A percentile compares a stretch with the other conserved stretches of the same genome.
Conservation (phyloP, 2,329 filamentous ascomycete genomes). For the Westerdykella sp. region DNA sequence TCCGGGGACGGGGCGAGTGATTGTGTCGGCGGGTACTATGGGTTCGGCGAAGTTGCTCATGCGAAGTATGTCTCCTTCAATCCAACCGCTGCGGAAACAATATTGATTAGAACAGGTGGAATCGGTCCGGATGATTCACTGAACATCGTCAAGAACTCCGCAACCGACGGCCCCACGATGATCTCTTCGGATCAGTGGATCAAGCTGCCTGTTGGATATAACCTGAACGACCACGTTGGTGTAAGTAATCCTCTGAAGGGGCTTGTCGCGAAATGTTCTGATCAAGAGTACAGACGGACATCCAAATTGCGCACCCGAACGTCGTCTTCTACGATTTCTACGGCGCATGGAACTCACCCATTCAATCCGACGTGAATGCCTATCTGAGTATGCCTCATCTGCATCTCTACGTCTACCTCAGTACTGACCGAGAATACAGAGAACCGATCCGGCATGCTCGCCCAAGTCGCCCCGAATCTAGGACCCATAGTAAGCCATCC, state of each 20-base stretch:
- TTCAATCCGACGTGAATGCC: conserved; percentile 28
- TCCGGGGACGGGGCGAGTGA: conserved; percentile 53
- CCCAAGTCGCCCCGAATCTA: conserved; percentile 58
- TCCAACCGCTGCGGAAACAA: neutral
- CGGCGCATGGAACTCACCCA: conserved; percentile 46
- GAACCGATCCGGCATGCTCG: conserved; percentile 50
- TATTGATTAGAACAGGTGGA: conserved; percentile 35
- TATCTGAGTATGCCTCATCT: conserved; percentile 28
- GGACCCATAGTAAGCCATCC: conserved; percentile 42
- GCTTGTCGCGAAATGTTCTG: neutral
- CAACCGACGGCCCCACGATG: conserved; percentile 37
- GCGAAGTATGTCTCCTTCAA: conserved; percentile 41
- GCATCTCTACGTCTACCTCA: neutral
- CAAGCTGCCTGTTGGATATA: conserved; percentile 43
- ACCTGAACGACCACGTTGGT: conserved; percentile 47
- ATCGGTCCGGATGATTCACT: conserved; percentile 53
- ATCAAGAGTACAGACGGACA: conserved; percentile 38
- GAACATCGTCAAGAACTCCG: conserved; percentile 37
- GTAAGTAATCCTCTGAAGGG: conserved; percentile 5
- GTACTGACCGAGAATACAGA: conserved; percentile 12
- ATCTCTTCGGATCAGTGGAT: conserved; percentile 41
- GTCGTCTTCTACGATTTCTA: conserved; percentile 58
- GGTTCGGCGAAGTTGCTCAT: conserved; percentile 60
- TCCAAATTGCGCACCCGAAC: conserved; percentile 45
- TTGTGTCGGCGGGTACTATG: conserved; percentile 61